A percentile compares a stretch with the other conserved stretches of the same genome.
These are phyloP conservation scores for Plasmodium vivax DNA, from an alignment of 169 alveolate species.

Conservation along the genomic window DNA sequence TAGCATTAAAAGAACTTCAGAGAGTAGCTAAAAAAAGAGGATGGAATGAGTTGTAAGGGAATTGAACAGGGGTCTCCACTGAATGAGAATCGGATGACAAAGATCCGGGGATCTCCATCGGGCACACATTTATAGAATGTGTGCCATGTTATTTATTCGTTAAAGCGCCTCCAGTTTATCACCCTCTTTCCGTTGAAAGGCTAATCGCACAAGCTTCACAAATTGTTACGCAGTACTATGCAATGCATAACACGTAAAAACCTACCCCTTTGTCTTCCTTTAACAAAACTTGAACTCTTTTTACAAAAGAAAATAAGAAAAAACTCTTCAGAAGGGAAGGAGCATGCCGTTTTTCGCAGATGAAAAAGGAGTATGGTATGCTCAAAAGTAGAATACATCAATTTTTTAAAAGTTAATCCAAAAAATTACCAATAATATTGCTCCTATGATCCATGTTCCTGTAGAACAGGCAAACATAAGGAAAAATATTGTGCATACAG, in stretches of 20 bases:
- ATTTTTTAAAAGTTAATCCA: not conserved
- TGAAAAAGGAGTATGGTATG: not conserved
- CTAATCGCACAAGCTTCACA: not conserved
- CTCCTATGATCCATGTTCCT: slow-evolving; percentile 75
- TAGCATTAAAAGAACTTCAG: slow-evolving; percentile 58
- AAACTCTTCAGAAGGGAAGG: slow-evolving; percentile 36
- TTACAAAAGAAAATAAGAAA: slow-evolving; percentile 55
- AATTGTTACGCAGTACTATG: not conserved
- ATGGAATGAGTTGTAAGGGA: not conserved
- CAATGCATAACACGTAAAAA: not conserved
- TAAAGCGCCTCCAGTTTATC: not conserved
- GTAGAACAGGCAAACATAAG: not conserved
- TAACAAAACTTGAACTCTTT: slow-evolving; percentile 45
- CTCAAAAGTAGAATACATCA: not conserved
- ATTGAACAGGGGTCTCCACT: not conserved
- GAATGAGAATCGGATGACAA: not conserved
- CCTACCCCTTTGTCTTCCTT: slow-evolving; percentile 71
- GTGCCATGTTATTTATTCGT: not conserved
- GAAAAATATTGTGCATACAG: not conserved
- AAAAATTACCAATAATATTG: slow-evolving; percentile 36
- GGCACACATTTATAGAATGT: not conserved
- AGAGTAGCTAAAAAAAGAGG: slow-evolving; percentile 12
- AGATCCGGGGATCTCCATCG: not conserved
- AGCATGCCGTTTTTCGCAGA: not conserved
- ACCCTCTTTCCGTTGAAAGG: not conserved